A percentile compares a stretch with the other conserved stretches of the same genome.
phyloP scores from a whole-genome alignment of 768 basidiomycete species.

The Baorangia bicolor region DNA sequence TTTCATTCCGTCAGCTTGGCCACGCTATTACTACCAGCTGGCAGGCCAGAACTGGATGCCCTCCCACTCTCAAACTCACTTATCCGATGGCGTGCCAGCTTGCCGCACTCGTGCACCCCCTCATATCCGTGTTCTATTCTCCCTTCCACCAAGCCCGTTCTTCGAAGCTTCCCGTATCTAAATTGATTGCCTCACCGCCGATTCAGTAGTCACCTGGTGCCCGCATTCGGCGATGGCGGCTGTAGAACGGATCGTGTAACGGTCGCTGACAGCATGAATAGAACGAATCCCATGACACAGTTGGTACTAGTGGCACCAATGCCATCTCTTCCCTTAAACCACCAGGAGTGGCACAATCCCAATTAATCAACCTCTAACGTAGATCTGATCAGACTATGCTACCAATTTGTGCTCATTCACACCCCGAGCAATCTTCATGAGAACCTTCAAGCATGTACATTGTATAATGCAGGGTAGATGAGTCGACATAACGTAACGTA shows the following conservation, averaged over 20 bases:
- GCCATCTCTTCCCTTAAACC: not conserved
- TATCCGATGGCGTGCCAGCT: not conserved
- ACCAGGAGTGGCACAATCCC: not conserved
- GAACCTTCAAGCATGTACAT: not conserved
- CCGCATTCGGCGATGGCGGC: slow-evolving; percentile 13
- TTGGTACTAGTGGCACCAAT: not conserved
- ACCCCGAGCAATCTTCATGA: not conserved
- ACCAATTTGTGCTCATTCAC: not conserved
- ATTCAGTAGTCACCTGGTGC: not conserved
- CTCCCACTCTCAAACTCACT: not conserved
- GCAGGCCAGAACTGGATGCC: slow-evolving; percentile 7
- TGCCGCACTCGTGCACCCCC: not conserved
- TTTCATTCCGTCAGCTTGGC: slow-evolving; percentile 15
- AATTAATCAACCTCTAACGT: not conserved
- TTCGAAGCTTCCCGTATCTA: slow-evolving; percentile 5
- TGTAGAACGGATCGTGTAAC: slow-evolving; percentile 10
- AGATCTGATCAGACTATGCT: slow-evolving; percentile 6
- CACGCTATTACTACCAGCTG: slow-evolving; percentile 10
- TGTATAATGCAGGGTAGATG: slow-evolving; percentile 6
- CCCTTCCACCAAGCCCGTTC: not conserved
- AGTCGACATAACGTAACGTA: slow-evolving; percentile 22
- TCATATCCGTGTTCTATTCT: slow-evolving; percentile 19
- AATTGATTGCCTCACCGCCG: not conserved
- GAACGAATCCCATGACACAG: not conserved
- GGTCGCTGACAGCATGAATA: slow-evolving; percentile 4